Percentiles rank a stretch among this genome's conserved stretches.
Conservation (phyloP, 2,329 filamentous ascomycete species). For the Seiridium unicorne region DNA sequence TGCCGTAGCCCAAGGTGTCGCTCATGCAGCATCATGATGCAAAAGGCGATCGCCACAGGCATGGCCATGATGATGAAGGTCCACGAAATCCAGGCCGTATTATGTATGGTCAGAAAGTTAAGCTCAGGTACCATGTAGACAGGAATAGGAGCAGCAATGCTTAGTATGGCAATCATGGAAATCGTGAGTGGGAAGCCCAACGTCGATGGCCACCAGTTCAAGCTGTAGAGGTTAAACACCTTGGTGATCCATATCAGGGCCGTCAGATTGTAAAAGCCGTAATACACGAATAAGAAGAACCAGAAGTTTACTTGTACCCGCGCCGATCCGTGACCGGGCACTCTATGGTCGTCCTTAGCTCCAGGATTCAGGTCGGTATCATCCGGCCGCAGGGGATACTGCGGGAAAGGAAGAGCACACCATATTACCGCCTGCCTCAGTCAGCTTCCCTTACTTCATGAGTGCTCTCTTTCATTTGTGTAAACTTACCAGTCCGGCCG, state of each 20-base stretch:
- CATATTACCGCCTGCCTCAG: slow-evolving; percentile 55
- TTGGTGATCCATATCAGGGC: slow-evolving; percentile 71
- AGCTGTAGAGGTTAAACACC: slow-evolving; percentile 67
- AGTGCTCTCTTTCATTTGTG: neutral
- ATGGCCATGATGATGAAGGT: slow-evolving; percentile 70
- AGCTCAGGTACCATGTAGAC: slow-evolving; percentile 55
- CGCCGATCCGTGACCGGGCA: slow-evolving; percentile 62
- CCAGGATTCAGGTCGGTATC: slow-evolving; percentile 31
- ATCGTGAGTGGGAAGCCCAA: slow-evolving; percentile 66
- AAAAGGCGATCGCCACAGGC: slow-evolving; percentile 64
- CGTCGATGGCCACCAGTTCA: slow-evolving; percentile 69
- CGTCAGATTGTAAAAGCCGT: slow-evolving; percentile 66
- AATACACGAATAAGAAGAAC: slow-evolving; percentile 71
- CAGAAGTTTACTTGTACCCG: slow-evolving; percentile 67
- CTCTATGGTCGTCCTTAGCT: slow-evolving; percentile 33
- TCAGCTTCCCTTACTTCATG: neutral
- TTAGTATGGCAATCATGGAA: slow-evolving; percentile 58
- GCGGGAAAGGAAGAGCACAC: slow-evolving; percentile 65
- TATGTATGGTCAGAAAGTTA: slow-evolving; percentile 56
- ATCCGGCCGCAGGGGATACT: slow-evolving; percentile 52
- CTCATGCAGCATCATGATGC: slow-evolving; percentile 62
- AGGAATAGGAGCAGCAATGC: slow-evolving; percentile 57
- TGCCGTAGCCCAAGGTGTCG: slow-evolving; percentile 61
- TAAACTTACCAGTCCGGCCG: slow-evolving; percentile 55
- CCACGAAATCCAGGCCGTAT: slow-evolving; percentile 68